Percentiles rank a stretch among this genome's conserved stretches.
phyloP scores from a whole-genome alignment of 2,329 filamentous ascomycete genomes.

The Neonectria neomacrospora region DNA sequence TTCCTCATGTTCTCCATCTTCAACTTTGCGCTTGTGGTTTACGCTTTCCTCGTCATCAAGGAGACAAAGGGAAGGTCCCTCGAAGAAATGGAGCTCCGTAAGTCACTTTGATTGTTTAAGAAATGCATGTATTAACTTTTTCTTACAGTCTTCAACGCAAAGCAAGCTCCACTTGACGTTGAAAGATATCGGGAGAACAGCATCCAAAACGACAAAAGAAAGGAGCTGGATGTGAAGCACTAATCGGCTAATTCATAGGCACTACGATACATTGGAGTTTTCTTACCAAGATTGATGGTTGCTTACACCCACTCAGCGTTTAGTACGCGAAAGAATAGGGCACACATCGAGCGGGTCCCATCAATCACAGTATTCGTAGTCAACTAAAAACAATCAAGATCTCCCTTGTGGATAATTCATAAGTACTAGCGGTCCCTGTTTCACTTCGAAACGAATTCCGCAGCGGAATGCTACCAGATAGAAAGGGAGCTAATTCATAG shows the following conservation, averaged over 20 bases:
- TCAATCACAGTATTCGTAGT: neutral
- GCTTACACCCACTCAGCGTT: neutral
- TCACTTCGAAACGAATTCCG: too few relatives aligned
- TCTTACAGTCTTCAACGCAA: slow-evolving; percentile 38
- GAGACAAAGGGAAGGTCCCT: slow-evolving; percentile 47
- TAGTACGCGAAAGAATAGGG: neutral
- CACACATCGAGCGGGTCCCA: neutral
- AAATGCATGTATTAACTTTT: neutral
- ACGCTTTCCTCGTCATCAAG: slow-evolving; percentile 56
- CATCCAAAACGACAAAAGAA: slow-evolving; percentile 18
- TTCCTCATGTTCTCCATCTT: slow-evolving; percentile 63
- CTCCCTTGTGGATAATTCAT: neutral
- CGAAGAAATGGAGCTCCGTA: slow-evolving; percentile 43
- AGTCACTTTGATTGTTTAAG: neutral
- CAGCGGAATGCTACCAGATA: too few relatives aligned
- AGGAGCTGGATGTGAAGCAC: slow-evolving; percentile 4
- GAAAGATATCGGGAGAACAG: slow-evolving; percentile 20
- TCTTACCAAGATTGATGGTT: neutral
- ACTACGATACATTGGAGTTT: neutral
- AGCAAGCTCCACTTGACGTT: slow-evolving; percentile 29
- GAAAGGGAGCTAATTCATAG: too few relatives aligned
- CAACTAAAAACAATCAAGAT: neutral
- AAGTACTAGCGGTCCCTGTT: too few relatives aligned
- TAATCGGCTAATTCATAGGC: neutral
- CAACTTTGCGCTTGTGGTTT: slow-evolving; percentile 57